Evolutionary conservation across 2,329 filamentous ascomycete genomes (phyloP), one percentile per base, ranked within the genome.

Genomic region (Tympanopsis confertula): DNA sequence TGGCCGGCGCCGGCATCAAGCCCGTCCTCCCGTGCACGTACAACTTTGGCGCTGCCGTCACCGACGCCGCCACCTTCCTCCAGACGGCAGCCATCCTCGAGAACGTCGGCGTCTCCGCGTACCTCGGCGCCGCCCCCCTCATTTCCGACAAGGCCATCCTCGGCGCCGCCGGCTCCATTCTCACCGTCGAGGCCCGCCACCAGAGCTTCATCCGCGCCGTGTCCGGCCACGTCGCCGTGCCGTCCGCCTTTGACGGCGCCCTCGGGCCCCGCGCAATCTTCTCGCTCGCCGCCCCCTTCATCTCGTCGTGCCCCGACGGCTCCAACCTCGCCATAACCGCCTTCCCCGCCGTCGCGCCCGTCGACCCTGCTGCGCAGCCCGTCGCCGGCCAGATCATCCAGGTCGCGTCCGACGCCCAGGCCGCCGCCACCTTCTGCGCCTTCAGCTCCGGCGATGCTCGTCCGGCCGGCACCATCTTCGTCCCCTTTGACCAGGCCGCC

Each of bases 101-200:
- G 58, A 81, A 74, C 50, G 70, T 85, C 41, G 81, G 81, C 56
- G 70, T 86, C 20, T 81, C 78, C n/a, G 81, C 81, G 44, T 81
- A 78, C 58, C 72, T 86, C 13, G 82, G 81, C 41, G 82, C 78
- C 19, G 80, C 79, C 13, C 74, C 78, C 4, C 65, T 85, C 20
- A 57, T 86, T 44, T 66, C 70, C 35, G 66, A 68, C 39, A 61
- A 67, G 36, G 65, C 63, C 36, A 71, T 84, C 43, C 73, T 87
- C 37, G 65, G 69, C 42, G 73, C 75, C 15, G 82, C 82, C 2
- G 82, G 69, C 7, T 74, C 74, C 37, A 86, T 87, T 54, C 69
- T 84, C 33, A 82, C 80, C 18, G 70, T 84, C 42, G 82, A 87
- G 61, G 69, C 80, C 19, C 71, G 82, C 41, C 82, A 87, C 60